Conservation (phyloP, 768 basidiomycete genomes). For the Cystoderma amianthinum region DNA sequence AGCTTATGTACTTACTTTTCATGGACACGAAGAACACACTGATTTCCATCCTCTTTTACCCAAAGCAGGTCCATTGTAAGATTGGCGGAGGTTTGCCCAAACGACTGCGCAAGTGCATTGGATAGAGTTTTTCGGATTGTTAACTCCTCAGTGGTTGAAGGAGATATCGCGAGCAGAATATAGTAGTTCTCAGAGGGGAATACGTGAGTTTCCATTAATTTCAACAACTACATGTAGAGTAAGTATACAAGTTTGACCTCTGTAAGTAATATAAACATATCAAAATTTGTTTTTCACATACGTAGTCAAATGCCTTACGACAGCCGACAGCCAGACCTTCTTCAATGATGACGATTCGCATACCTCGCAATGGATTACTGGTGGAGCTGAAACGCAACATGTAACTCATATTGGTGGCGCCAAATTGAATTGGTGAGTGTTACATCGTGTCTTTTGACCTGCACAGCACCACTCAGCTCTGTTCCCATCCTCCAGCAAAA, state of each 20-base stretch:
- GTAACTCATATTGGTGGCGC: too few species aligned
- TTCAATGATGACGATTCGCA: too few species aligned
- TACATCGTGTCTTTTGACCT: too few species aligned
- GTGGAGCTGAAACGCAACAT: too few species aligned
- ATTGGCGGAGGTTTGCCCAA: constrained; percentile 45
- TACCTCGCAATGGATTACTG: too few species aligned
- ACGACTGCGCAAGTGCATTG: constrained; percentile 44
- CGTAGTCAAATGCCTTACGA: too few species aligned
- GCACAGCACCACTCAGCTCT: too few species aligned
- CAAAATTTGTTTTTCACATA: too few species aligned
- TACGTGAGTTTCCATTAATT: constrained; percentile 7
- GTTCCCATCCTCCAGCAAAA: too few species aligned
- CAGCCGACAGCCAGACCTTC: too few species aligned
- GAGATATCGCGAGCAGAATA: constrained; percentile 34
- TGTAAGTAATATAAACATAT: too few species aligned
- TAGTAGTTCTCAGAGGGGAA: constrained; percentile 30
- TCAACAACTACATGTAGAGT: background rate
- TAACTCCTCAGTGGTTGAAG: constrained; percentile 32
- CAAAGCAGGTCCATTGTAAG: constrained; percentile 56
- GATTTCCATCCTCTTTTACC: constrained; percentile 31
- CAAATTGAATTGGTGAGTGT: too few species aligned
- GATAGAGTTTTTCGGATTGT: constrained; percentile 48
- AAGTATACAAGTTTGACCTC: background rate
- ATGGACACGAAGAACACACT: constrained; percentile 33
- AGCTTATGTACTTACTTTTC: constrained; percentile 34